Evolutionary conservation across 176 grass and related monocot genomes (phyloP).

Genomic region (Tuctoria greenei): DNA sequence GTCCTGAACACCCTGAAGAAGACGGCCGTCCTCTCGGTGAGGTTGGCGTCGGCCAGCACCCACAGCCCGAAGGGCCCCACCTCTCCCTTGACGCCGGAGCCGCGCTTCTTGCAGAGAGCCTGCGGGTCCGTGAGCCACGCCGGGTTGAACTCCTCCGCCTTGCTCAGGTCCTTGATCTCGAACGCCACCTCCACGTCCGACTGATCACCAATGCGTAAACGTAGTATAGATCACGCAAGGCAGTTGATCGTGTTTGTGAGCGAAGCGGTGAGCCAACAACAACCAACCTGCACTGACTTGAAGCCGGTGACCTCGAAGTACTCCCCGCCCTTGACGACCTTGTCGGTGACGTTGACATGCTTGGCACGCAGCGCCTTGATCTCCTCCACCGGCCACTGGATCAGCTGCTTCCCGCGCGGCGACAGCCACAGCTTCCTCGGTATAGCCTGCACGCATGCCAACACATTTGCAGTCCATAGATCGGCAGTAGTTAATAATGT

Average conservation of each 20-base stretch:
- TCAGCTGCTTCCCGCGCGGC: constrained; percentile 53
- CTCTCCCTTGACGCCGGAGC: constrained; percentile 40
- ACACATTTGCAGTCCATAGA: neutral
- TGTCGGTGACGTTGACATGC: constrained; percentile 36
- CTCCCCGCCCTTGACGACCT: constrained; percentile 27
- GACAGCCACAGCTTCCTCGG: constrained; percentile 67
- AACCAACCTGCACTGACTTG: constrained; percentile 35
- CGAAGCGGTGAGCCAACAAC: too few relatives aligned
- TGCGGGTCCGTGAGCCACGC: constrained; percentile 56
- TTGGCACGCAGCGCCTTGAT: constrained; percentile 48
- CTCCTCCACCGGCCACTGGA: constrained; percentile 84
- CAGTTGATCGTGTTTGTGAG: too few relatives aligned
- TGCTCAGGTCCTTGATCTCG: constrained; percentile 50
- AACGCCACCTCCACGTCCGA: constrained; percentile 76
- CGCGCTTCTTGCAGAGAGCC: constrained; percentile 43
- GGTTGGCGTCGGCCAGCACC: constrained; percentile 51
- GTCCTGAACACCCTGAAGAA: constrained; percentile 63
- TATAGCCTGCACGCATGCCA: constrained; percentile 9
- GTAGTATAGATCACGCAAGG: too few relatives aligned
- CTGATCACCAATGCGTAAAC: neutral
- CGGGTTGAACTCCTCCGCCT: constrained; percentile 66
- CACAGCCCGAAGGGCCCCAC: constrained; percentile 86
- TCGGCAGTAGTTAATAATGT: too few relatives aligned
- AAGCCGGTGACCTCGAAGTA: constrained; percentile 52
- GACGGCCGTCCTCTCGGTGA: constrained; percentile 54